Conservation (phyloP, 768 basidiomycete species). For the Boletus pseudopeckii region DNA sequence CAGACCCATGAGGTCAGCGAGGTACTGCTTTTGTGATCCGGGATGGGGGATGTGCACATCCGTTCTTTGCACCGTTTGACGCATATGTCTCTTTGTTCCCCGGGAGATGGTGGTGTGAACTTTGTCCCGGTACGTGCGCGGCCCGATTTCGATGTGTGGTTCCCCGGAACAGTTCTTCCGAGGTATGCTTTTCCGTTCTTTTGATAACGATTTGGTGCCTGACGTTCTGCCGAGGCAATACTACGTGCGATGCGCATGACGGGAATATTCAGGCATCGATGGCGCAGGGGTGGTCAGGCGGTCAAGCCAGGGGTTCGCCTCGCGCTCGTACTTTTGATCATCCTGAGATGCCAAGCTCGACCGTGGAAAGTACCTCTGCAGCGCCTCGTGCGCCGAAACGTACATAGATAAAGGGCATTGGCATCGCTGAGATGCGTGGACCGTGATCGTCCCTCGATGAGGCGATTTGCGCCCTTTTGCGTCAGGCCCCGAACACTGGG, state of each 20-base stretch:
- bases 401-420: neutral
- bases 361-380: neutral
- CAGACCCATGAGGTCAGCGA: neutral
- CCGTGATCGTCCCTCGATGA: neutral
- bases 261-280: neutral
- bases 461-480: neutral
- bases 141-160: neutral
- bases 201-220: constrained; percentile 9
- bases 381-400: neutral
- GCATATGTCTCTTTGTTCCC: neutral
- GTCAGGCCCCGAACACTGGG: neutral
- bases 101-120: neutral
- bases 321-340: constrained; percentile 2
- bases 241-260: neutral
- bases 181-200: neutral
- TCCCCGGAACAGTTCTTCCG: neutral
- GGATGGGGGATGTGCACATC: neutral
- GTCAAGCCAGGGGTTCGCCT: neutral
- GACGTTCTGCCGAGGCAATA: neutral
- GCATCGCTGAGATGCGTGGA: neutral
- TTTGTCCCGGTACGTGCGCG: neutral
- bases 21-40: neutral
- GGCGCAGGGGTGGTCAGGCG: neutral
- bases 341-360: neutral
- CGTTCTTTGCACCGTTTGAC: neutral